Base-by-base conservation (phyloP, 139 green algal species). In the Pseudopediastrum boryanum region DNA sequence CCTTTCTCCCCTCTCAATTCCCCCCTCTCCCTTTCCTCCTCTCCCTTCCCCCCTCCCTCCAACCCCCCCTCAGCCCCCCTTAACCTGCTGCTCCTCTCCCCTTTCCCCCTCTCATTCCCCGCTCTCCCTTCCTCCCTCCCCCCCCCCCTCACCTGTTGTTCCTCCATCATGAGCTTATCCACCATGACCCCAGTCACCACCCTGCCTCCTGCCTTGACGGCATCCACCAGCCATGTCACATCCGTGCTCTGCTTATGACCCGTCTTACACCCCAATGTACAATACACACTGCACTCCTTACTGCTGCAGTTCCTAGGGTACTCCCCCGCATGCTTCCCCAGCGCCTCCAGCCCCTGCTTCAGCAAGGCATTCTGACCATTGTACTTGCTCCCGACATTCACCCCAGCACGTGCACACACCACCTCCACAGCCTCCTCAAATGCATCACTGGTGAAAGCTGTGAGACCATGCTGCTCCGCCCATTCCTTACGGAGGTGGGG, bases 181-280 rank as follows among this genome's bases (percentile, higher is more conserved):
- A 70, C 89, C 23, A 61, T 61, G 6, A 67, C 75, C 10, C 87
- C 83, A 33, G 88, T 87, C 41, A 94, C 50, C 59, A 94, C 75
- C 27, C 68, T 75, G 4, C 85, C 86, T 35, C 89, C 89, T 3
- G 64, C 25, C 10, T 48, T n/a, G 42, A 75, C 87, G 2, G 90
- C 90, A 71, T 94, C 90, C 8, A 74, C 79, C 59, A 94, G 80
- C 63, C 75, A 94, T 38, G 89, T 92, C 59, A 88, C 79, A 27
- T 85, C 77, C 27, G 66, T 81, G 74, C 89, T 85, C 71, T 89
- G 85, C 65, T 90, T 90, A 72, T 82, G 69, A 25, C 86, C 88
- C 1, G 71, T 54, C 1, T 80, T 73, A 75, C 89, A 94, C 8
- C 89, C 89, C 50, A 93, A 78, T 39, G 61, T 67, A 73, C 88